phyloP scores from a whole-genome alignment of 352 stramenopile genomes.

The Chrysophaeum taylorii region DNA sequence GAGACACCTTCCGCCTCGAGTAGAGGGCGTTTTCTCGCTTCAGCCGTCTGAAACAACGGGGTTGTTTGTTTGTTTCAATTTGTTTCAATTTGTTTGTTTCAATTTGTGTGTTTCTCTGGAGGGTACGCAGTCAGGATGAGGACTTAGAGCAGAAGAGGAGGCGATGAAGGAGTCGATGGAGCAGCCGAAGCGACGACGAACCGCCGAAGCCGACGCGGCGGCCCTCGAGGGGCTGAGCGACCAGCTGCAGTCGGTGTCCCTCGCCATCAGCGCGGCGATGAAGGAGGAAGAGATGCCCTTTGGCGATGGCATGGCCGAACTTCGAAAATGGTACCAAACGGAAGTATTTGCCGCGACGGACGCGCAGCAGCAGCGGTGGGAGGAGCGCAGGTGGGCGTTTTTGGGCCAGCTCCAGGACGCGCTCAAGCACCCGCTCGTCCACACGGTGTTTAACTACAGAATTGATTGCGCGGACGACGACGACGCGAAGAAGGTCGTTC shows the following conservation, averaged over 20 bases:
- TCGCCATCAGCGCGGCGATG: neutral
- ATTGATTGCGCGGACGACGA: neutral
- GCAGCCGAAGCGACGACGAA: constrained; percentile 4
- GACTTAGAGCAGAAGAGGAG: too few relatives aligned
- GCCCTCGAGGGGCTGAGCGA: neutral
- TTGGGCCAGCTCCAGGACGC: constrained; percentile 9
- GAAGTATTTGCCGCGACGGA: constrained; percentile 8
- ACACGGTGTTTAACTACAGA: neutral
- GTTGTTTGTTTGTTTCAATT: too few relatives aligned
- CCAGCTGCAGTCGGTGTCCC: constrained; percentile 3
- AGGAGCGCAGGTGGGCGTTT: constrained; percentile 10
- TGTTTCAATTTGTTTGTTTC: too few relatives aligned
- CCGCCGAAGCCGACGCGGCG: constrained; percentile 5
- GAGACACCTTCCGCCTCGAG: too few relatives aligned
- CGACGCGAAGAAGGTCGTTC: neutral
- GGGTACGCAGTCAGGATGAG: too few relatives aligned
- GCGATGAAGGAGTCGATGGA: too few relatives aligned
- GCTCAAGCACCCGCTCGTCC: neutral
- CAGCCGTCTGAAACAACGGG: too few relatives aligned
- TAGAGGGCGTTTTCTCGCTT: too few relatives aligned
- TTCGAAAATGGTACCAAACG: constrained; percentile 11
- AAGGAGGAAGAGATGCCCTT: neutral
- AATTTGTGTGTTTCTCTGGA: too few relatives aligned
- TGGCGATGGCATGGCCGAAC: neutral
- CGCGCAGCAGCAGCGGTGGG: constrained; percentile 14